Evolutionary conservation across 2,329 filamentous ascomycete genomes (phyloP).

Genomic region (Aspergillus amoenus): DNA sequence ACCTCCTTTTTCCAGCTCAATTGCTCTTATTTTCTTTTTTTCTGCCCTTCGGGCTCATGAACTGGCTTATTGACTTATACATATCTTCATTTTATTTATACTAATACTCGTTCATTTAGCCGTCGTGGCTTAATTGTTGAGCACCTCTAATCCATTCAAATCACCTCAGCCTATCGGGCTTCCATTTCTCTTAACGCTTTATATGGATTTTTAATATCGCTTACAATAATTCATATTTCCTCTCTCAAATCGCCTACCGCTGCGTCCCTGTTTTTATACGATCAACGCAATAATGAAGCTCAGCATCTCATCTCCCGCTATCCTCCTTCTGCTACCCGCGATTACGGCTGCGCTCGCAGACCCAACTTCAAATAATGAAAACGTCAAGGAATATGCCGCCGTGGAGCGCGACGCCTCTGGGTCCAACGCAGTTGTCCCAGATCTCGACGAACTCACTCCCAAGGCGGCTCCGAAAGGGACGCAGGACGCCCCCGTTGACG

Average conservation of each 20-base stretch:
- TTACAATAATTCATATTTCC: neutral
- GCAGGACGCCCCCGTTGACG: slow-evolving; percentile 86
- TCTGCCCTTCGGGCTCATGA: neutral
- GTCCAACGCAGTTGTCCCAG: slow-evolving; percentile 18
- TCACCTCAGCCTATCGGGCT: neutral
- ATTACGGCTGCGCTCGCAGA: slow-evolving; percentile 29
- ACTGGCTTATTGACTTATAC: neutral
- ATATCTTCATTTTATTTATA: neutral
- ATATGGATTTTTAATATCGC: slow-evolving; percentile 4
- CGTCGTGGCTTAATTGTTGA: slow-evolving; percentile 16
- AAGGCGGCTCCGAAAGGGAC: slow-evolving; percentile 51
- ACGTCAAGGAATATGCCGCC: slow-evolving; percentile 10
- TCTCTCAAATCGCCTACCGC: neutral
- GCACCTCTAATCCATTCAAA: slow-evolving; percentile 2
- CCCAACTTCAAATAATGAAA: slow-evolving; percentile 16
- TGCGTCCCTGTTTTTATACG: neutral
- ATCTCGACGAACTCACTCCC: slow-evolving; percentile 19
- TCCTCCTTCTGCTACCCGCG: slow-evolving; percentile 37
- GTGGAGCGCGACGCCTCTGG: slow-evolving; percentile 13
- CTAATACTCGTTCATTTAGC: slow-evolving; percentile 1
- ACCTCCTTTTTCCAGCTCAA: slow-evolving; percentile 11
- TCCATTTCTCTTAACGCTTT: neutral
- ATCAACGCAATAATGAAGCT: slow-evolving; percentile 33
- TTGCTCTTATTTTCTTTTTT: slow-evolving; percentile 3
- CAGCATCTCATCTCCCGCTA: slow-evolving; percentile 28